Base-by-base conservation (phyloP, 306 rosid species). In the Prunus fruticosa region DNA sequence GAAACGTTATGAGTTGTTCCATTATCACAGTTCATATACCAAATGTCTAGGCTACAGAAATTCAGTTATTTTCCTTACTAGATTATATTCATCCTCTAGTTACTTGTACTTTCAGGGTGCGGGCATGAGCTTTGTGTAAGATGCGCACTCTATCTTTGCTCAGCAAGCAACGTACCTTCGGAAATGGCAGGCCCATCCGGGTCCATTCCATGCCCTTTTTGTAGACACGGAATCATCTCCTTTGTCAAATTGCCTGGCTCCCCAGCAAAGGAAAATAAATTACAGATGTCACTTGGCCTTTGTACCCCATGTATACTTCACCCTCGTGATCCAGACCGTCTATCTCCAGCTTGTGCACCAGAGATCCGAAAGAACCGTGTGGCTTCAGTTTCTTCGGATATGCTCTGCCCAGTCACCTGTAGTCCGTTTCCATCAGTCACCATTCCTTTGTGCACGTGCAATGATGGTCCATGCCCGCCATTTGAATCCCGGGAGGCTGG, bases 141-240 rank as follows among this genome's bases (percentile, higher is more conserved):
- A 82, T 95, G 99, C 30, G 97, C 98, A 4, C 97, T 96, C 74
- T 92, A 90, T 85, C 96, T 96, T 74, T 96, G 99, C 86, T 91
- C 97, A 19, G 89, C 98, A 20, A 83, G 86, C 87, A 91, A 85
- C 79, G 81, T 87, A 74, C 83, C 91, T 69, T 83, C 90, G 10
- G 96, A 88, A 84, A 75, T 22, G 52, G 76, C 34, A 32, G 89
- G 90, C 46, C 90, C 93, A 62, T 85, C 92, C 30, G 98, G 98
- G 58, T 96, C 97, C 66, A 87, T 96, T 81, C 97, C 98, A 12
- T 92, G 97, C 73, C 99, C 99, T 14, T 89, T 91, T 23, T 96
- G 99, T 75, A 85, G 98, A 74, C 88, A 91, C 18, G 91, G 93
- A 76, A 91, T 96, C 5, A 78, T 92, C 74, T 89, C 96, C 34